Base-by-base conservation (phyloP, 805 yeast genomes). In the Candida yuanshanica region DNA sequence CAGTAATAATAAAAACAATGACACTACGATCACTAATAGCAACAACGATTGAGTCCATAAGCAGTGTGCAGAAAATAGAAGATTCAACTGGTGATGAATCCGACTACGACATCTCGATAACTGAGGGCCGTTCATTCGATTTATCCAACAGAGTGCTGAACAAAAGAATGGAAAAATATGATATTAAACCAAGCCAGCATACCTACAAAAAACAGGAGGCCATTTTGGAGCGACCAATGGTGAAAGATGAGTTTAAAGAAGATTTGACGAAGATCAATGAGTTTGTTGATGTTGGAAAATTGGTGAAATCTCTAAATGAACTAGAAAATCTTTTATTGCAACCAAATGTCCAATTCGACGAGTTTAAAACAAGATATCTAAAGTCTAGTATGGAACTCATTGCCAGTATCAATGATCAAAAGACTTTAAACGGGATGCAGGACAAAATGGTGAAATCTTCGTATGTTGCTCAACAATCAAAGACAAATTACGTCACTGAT, bases 211-310 rank as follows among this genome's bases (percentile, higher is more conserved):
- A n/a, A n/a, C n/a, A n/a, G n/a, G n/a, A n/a, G n/a, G n/a, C n/a
- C n/a, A n/a, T n/a, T n/a, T n/a, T n/a, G n/a, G n/a, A 27, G 18
- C 6, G 18, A 3, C 31, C 31, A 14, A 11, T 27, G 17, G 8
- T n/a, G 16, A 9, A 25, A 16, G 14, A 27, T 16, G 10, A 22
- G 18, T 5, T 7, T 21, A 21, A 21, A n/a, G 20, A 31, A 17
- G 34, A 31, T 17, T 5, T 18, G 4, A 31, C 13, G 5, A 35
- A 39, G 39, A 43, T 45, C 13, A 40, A 38, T n/a, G 41, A 39
- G 35, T 45, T 47, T 34, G 46, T 47, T 14, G 46, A 47, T 35
- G 32, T 47, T 7, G 22, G 16, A 6, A 35, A 37, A 20, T 37
- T 42, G 38, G 38, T 47, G 2, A 32, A 24, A 2, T 48, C 47